A percentile compares a stretch with the other conserved stretches of the same genome.
These are phyloP conservation scores for Periconia sp. DNA, from an alignment of 2,329 filamentous ascomycete genomes.

Conservation along the genomic window DNA sequence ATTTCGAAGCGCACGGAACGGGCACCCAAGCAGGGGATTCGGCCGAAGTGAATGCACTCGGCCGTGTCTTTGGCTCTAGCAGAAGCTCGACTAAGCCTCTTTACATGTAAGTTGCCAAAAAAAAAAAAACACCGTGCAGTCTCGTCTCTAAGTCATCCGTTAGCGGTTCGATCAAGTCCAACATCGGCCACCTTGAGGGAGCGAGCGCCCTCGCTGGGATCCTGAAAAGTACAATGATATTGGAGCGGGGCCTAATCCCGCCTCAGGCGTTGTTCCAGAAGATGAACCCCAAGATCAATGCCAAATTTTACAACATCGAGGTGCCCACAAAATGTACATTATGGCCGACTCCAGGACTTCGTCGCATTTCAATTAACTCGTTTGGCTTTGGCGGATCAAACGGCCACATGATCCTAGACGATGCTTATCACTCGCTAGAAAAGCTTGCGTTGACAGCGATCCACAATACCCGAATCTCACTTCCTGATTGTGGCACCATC, in stretches of 20 bases:
- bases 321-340: constrained; percentile 12
- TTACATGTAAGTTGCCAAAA: neutral
- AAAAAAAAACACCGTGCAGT: too few species aligned
- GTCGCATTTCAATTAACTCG: constrained; percentile 6
- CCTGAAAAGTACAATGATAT: constrained; percentile 42
- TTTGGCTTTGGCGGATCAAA: constrained; percentile 15
- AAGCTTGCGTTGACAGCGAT: neutral
- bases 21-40: constrained; percentile 59
- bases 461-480: neutral
- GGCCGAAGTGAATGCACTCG: constrained; percentile 17
- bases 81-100: neutral
- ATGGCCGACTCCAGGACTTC: constrained; percentile 6
- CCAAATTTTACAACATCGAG: constrained; percentile 17
- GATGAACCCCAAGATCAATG: constrained; percentile 8
- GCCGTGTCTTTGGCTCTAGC: neutral
- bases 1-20: constrained; percentile 56
- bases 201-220: constrained; percentile 42
- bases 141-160: neutral
- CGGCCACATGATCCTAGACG: constrained; percentile 3
- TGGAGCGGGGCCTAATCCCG: constrained; percentile 43
- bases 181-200: constrained; percentile 50
- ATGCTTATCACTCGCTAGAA: neutral
- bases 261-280: constrained; percentile 16
- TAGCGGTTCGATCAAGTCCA: constrained; percentile 36
- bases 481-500: too few species aligned